A percentile compares a stretch with the other conserved stretches of the same genome.
Evolutionary conservation across 2,329 filamentous ascomycete genomes (phyloP).

Genomic region (Teratosphaeria gauchensis): DNA sequence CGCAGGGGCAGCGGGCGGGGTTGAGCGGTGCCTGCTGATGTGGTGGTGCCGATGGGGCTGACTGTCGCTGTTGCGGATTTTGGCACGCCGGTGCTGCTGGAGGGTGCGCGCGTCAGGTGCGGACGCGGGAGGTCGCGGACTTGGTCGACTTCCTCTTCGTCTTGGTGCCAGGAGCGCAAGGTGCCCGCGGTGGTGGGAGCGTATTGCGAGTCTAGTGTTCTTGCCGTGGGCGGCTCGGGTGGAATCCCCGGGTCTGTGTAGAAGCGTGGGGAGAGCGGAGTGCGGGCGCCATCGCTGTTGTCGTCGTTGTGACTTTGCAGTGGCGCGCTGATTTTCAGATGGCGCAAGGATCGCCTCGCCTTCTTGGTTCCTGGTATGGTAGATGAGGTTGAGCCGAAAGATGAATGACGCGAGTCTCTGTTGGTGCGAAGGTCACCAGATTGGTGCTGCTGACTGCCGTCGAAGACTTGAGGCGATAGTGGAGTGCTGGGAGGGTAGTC

Average conservation of each 20-base stretch:
- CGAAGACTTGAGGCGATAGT: conserved; percentile 8
- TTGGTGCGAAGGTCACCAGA: not conserved
- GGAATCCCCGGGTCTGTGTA: conserved; percentile 46
- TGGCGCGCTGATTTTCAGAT: conserved; percentile 49
- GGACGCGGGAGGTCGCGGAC: conserved; percentile 17
- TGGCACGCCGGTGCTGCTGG: conserved; percentile 2
- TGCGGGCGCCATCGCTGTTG: conserved; percentile 38
- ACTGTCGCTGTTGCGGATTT: not conserved
- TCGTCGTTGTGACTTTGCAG: conserved; percentile 32
- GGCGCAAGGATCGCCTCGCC: conserved; percentile 35
- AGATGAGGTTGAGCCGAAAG: not conserved
- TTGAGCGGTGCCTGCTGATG: not conserved
- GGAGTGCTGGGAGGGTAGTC: conserved; percentile 12
- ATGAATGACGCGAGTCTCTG: conserved; percentile 23
- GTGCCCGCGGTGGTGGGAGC: conserved; percentile 25
- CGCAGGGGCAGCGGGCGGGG: conserved; percentile 4
- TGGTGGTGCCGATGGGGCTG: not conserved
- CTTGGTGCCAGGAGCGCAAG: conserved; percentile 7
- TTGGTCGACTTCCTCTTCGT: conserved; percentile 12
- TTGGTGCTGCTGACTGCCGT: conserved; percentile 9
- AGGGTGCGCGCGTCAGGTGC: conserved; percentile 14
- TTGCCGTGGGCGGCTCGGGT: conserved; percentile 38
- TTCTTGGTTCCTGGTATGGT: conserved; percentile 8
- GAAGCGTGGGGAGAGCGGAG: conserved; percentile 45
- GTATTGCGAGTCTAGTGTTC: conserved; percentile 17